Percentiles rank a stretch among this genome's conserved stretches.
These are phyloP conservation scores for Lenzites betulinus DNA, from an alignment of 768 basidiomycete species.

Conservation along the genomic window DNA sequence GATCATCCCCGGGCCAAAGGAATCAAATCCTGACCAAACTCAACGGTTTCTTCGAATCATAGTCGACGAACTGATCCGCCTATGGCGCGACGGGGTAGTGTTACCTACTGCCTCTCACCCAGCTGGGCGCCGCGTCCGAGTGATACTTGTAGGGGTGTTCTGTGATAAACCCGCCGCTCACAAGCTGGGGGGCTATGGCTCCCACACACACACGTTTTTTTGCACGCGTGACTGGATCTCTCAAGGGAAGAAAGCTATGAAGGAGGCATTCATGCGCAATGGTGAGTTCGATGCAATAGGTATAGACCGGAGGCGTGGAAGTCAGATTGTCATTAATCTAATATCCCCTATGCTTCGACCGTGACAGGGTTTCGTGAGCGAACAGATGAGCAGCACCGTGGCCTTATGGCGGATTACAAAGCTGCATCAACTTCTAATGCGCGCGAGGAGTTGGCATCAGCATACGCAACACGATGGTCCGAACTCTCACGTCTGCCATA, in stretches of 20 bases:
- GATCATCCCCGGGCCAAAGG: constrained; percentile 20
- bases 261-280: constrained; percentile 28
- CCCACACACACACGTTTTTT: constrained; percentile 35
- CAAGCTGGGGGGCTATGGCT: constrained; percentile 35
- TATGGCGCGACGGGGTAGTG: constrained; percentile 5
- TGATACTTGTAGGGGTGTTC: constrained; percentile 36
- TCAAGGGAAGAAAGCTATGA: constrained; percentile 25
- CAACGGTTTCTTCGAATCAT: not conserved
- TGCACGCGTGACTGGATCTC: constrained; percentile 41
- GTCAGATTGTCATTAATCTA: not conserved
- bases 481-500: constrained; percentile 13
- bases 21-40: constrained; percentile 9
- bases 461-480: constrained; percentile 13
- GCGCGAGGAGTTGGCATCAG: constrained; percentile 3
- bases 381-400: constrained; percentile 22
- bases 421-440: not conserved
- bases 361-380: constrained; percentile 21
- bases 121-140: constrained; percentile 32
- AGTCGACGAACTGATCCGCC: constrained; percentile 4
- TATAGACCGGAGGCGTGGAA: too few relatives aligned
- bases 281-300: too few relatives aligned
- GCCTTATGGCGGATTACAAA: constrained; percentile 12
- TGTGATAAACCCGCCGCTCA: constrained; percentile 44
- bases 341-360: too few relatives aligned
- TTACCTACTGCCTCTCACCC: constrained; percentile 1